Evolutionary conservation across 148 eudicot species (phyloP).

Genomic region (Nepenthes mirabilis): DNA sequence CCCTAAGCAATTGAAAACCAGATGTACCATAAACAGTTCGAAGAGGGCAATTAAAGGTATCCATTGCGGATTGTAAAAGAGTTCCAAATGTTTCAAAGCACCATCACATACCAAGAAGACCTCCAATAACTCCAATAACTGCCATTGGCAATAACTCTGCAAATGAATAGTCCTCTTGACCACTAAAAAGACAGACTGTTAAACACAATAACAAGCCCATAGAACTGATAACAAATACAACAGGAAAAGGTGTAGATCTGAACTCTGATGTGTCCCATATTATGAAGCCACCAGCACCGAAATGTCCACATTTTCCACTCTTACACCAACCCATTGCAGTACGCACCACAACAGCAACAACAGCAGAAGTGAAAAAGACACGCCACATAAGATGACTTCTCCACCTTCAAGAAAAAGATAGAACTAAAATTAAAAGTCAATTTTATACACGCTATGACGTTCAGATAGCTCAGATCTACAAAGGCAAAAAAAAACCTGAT

Average conservation of each 20-base stretch:
- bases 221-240: constrained; percentile 1
- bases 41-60: neutral
- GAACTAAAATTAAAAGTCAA: constrained; percentile 3
- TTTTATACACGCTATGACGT: constrained; percentile 1
- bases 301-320: constrained; percentile 97
- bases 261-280: constrained; percentile 98
- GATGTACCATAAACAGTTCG: neutral
- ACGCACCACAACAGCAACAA: constrained; percentile 98
- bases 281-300: constrained; percentile 99
- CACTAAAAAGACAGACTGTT: constrained; percentile 37
- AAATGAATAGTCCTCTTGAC: constrained; percentile 99
- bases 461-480: neutral
- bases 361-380: constrained; percentile 98
- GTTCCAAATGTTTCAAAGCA: constrained; percentile 5
- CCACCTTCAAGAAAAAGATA: constrained; percentile 60
- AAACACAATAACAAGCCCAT: constrained; percentile 9
- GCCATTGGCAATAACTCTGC: constrained; percentile 96
- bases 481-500: neutral
- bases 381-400: constrained; percentile 99
- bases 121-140: constrained; percentile 90
- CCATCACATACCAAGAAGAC: constrained; percentile 78
- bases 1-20: constrained; percentile 28
- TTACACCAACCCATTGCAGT: constrained; percentile 97
- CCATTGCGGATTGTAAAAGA: neutral
- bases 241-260: constrained; percentile 17